These are phyloP conservation scores for Diaporthe vaccinii DNA, from an alignment of 2,329 filamentous ascomycete genomes.

Conservation along the genomic window DNA sequence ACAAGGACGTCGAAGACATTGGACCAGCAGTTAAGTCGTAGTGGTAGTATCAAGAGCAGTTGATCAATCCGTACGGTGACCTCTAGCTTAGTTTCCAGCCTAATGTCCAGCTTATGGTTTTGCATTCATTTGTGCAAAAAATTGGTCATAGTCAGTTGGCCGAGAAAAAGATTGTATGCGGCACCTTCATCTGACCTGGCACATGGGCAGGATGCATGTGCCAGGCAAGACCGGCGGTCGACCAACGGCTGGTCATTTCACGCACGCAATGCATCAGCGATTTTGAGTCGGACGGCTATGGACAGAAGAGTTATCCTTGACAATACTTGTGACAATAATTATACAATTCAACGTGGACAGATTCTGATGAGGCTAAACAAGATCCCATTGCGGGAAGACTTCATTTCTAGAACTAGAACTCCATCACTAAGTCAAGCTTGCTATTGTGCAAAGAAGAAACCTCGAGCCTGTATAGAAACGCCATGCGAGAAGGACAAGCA, in stretches of 20 bases:
- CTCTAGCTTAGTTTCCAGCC: too few species aligned
- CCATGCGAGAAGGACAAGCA: constrained; percentile 7
- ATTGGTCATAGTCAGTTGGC: too few species aligned
- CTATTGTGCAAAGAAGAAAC: not conserved
- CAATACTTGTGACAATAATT: not conserved
- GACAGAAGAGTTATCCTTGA: not conserved
- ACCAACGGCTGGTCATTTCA: not conserved
- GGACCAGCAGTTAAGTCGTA: not conserved
- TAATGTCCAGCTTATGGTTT: too few species aligned
- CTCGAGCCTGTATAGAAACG: constrained; percentile 16
- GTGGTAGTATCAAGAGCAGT: not conserved
- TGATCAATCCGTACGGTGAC: too few species aligned
- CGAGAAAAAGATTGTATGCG: too few species aligned
- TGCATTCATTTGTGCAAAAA: too few species aligned
- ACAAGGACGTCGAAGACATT: not conserved
- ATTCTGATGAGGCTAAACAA: not conserved
- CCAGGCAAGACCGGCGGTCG: too few species aligned
- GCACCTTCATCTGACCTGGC: too few species aligned
- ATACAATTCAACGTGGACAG: not conserved
- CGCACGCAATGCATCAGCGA: not conserved
- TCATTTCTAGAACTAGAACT: not conserved
- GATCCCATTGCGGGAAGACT: not conserved
- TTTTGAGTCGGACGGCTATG: not conserved
- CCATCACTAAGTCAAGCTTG: constrained; percentile 6
- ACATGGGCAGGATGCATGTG: too few species aligned